These are phyloP conservation scores for Ogataea wickerhamii DNA, from an alignment of 805 yeast species.

Conservation along the genomic window DNA sequence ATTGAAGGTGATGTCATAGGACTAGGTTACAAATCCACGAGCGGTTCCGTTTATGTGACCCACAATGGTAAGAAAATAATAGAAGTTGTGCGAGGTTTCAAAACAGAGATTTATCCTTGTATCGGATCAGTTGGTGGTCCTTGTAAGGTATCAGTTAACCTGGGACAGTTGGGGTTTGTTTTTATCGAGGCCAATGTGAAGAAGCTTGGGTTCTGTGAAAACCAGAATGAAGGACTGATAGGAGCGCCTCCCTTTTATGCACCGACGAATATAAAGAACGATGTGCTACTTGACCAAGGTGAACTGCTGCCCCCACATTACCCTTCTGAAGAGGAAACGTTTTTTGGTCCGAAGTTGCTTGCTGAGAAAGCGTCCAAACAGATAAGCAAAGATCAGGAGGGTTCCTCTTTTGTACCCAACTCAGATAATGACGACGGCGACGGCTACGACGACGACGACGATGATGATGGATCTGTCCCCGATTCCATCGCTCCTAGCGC, in stretches of 20 bases:
- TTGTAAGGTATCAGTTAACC: slow-evolving; percentile 54
- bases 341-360: slow-evolving; percentile 45
- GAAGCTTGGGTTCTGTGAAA: slow-evolving; percentile 54
- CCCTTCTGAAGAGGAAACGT: slow-evolving; percentile 59
- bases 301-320: slow-evolving; percentile 71
- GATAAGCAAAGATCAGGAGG: not conserved
- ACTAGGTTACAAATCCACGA: slow-evolving; percentile 45
- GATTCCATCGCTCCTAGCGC: not conserved
- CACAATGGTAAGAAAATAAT: slow-evolving; percentile 52
- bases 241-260: slow-evolving; percentile 39
- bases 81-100: slow-evolving; percentile 48
- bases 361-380: slow-evolving; percentile 12
- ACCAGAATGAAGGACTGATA: slow-evolving; percentile 37
- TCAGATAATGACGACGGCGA: slow-evolving; percentile 1
- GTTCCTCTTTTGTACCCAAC: not conserved
- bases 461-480: not conserved
- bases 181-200: slow-evolving; percentile 81
- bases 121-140: slow-evolving; percentile 48
- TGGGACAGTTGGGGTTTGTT: slow-evolving; percentile 88
- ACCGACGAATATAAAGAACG: slow-evolving; percentile 32
- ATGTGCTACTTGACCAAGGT: slow-evolving; percentile 63
- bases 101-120: slow-evolving; percentile 50
- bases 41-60: slow-evolving; percentile 51
- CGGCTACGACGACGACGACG: not conserved
- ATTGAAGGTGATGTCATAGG: slow-evolving; percentile 54